phyloP scores from a whole-genome alignment of 164 flowering plant species.

The Buxus sempervirens region DNA sequence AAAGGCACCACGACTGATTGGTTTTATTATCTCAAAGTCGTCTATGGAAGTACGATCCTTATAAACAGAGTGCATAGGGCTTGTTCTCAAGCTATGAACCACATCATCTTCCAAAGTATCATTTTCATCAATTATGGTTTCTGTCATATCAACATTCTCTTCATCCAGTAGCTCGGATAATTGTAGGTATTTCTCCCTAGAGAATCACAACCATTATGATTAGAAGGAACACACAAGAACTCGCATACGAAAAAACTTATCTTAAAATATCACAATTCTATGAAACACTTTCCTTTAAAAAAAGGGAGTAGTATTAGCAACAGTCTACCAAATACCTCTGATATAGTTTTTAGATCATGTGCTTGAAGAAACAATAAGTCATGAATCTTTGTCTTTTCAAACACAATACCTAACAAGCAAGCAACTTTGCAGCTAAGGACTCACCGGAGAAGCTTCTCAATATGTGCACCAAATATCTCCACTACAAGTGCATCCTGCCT shows the following conservation, averaged over 20 bases:
- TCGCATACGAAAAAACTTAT: neutral
- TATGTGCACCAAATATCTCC: conserved; percentile 94
- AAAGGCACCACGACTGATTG: conserved; percentile 99
- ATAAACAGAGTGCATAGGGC: conserved; percentile 66
- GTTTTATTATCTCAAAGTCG: conserved; percentile 97
- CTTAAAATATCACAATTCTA: neutral
- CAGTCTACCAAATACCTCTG: neutral
- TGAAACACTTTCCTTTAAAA: neutral
- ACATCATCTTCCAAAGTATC: conserved; percentile 93
- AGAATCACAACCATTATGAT: conserved; percentile 14
- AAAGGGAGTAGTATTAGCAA: neutral
- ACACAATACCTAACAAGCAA: neutral
- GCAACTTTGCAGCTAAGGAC: conserved; percentile 19
- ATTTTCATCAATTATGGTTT: conserved; percentile 89
- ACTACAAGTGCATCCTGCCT: conserved; percentile 89
- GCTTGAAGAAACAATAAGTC: neutral
- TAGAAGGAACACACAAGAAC: neutral
- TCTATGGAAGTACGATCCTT: conserved; percentile 98
- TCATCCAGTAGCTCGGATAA: conserved; percentile 85
- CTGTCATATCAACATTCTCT: conserved; percentile 77
- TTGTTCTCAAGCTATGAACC: conserved; percentile 86
- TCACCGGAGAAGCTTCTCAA: conserved; percentile 90
- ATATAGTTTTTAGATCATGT: neutral
- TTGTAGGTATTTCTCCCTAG: conserved; percentile 93
- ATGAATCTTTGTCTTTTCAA: neutral